A percentile compares a stretch with the other conserved stretches of the same genome.
These are phyloP conservation scores for Ophiocordyceps sinensis DNA, from an alignment of 2,329 filamentous ascomycete species.

Conservation along the genomic window DNA sequence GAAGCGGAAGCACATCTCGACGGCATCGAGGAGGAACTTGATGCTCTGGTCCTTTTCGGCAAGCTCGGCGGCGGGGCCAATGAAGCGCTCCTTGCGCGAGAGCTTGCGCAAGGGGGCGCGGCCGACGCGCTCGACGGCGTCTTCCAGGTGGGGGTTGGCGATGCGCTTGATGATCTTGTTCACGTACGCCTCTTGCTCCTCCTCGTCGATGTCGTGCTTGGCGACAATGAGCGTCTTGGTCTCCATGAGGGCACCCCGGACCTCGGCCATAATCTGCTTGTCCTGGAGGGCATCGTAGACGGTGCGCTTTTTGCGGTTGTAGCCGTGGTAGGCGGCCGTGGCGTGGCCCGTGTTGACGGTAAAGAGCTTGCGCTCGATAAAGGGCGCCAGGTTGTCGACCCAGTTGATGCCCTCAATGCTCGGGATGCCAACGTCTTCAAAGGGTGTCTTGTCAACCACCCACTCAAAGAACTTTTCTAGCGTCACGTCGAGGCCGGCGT, in stretches of 20 bases:
- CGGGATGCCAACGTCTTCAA: conserved; percentile 51
- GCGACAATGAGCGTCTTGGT: conserved; percentile 73
- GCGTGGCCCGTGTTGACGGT: conserved; percentile 98
- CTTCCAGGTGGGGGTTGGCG: conserved; percentile 83
- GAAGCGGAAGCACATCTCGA: conserved; percentile 90
- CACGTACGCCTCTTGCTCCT: conserved; percentile 76
- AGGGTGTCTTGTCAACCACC: conserved; percentile 84
- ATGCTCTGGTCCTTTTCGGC: conserved; percentile 66
- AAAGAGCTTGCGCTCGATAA: conserved; percentile 98
- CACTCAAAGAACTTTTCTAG: conserved; percentile 99
- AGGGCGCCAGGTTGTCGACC: conserved; percentile 81
- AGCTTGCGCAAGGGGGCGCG: conserved; percentile 91
- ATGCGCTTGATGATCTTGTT: conserved; percentile 87
- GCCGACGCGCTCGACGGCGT: conserved; percentile 87
- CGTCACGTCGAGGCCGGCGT: conserved; percentile 75
- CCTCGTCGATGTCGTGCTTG: conserved; percentile 66
- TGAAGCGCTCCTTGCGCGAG: conserved; percentile 87
- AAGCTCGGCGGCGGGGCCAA: conserved; percentile 79
- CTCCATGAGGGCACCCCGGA: conserved; percentile 68
- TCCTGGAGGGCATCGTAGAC: conserved; percentile 84
- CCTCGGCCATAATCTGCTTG: conserved; percentile 62
- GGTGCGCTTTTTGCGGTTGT: conserved; percentile 71
- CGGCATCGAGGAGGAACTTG: conserved; percentile 60
- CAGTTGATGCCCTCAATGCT: conserved; percentile 81
- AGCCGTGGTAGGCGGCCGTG: conserved; percentile 88